Percentiles rank a stretch among this genome's conserved stretches.
phyloP scores from a whole-genome alignment of 306 rosid genomes.

The Cucurbita argyrosperma region DNA sequence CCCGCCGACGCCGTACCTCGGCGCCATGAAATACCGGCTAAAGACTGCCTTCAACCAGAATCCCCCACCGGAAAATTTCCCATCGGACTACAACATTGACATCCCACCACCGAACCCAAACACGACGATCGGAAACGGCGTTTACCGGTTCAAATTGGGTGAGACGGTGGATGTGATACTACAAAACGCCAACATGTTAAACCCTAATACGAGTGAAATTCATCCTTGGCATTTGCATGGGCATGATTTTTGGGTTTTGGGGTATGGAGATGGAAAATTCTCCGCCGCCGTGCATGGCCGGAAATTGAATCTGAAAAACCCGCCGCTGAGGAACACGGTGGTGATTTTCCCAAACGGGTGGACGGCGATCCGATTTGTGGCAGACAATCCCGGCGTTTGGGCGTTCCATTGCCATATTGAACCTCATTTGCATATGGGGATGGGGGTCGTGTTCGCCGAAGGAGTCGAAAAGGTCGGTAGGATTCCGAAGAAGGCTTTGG shows the following conservation, averaged over 20 bases:
- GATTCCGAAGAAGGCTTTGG: slow-evolving; percentile 31
- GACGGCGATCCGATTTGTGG: slow-evolving; percentile 61
- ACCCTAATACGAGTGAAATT: slow-evolving; percentile 31
- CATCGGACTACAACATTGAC: slow-evolving; percentile 23
- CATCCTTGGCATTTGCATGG: slow-evolving; percentile 97
- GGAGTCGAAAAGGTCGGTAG: slow-evolving; percentile 22
- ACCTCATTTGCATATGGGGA: slow-evolving; percentile 87
- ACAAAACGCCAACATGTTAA: slow-evolving; percentile 49
- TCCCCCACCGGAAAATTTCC: slow-evolving; percentile 31
- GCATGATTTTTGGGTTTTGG: slow-evolving; percentile 80
- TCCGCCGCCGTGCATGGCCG: slow-evolving; percentile 12
- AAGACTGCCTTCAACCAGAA: slow-evolving; percentile 14
- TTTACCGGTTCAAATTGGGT: slow-evolving; percentile 21
- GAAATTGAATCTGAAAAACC: slow-evolving; percentile 40
- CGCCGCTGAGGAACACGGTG: slow-evolving; percentile 56
- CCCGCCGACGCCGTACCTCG: slow-evolving; percentile 61
- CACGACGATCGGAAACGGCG: slow-evolving; percentile 28
- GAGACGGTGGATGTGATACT: slow-evolving; percentile 45
- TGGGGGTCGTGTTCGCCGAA: slow-evolving; percentile 68
- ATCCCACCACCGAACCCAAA: slow-evolving; percentile 24
- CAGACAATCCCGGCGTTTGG: slow-evolving; percentile 88
- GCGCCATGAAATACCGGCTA: slow-evolving; percentile 24
- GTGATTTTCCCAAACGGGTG: slow-evolving; percentile 66
- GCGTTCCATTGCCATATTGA: slow-evolving; percentile 87
- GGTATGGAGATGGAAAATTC: slow-evolving; percentile 72